These are phyloP conservation scores for Tricholoma terreum DNA, from an alignment of 768 basidiomycete genomes.

Conservation along the genomic window DNA sequence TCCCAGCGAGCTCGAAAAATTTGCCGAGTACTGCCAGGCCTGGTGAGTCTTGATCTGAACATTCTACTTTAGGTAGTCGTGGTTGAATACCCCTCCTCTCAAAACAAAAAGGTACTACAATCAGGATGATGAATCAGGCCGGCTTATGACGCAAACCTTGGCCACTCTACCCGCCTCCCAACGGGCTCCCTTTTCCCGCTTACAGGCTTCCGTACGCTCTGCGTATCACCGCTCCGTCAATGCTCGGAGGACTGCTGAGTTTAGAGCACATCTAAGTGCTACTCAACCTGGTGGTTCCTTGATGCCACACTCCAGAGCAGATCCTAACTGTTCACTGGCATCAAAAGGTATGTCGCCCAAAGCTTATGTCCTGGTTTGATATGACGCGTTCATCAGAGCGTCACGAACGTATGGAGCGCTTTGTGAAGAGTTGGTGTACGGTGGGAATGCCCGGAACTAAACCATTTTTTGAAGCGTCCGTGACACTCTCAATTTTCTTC, in stretches of 20 bases:
- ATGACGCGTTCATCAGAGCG: constrained; percentile 46
- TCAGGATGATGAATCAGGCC: constrained; percentile 76
- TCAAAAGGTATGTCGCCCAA: constrained; percentile 48
- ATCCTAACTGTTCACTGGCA: constrained; percentile 62
- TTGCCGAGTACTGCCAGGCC: constrained; percentile 72
- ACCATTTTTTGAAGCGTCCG: constrained; percentile 75
- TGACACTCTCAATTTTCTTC: constrained; percentile 11
- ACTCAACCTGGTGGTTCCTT: constrained; percentile 80
- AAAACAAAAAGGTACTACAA: constrained; percentile 64
- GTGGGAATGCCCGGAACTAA: constrained; percentile 86
- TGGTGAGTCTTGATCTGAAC: constrained; percentile 48
- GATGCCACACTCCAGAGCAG: constrained; percentile 66
- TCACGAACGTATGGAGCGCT: constrained; percentile 68
- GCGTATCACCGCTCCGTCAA: constrained; percentile 82
- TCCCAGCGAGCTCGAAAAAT: constrained; percentile 70
- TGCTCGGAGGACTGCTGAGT: constrained; percentile 74
- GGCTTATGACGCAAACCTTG: constrained; percentile 78
- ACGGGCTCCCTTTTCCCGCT: constrained; percentile 79
- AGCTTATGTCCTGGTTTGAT: background rate
- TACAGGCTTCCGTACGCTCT: constrained; percentile 84
- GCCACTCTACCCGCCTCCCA: constrained; percentile 79
- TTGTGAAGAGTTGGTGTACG: constrained; percentile 80
- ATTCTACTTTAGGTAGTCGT: background rate
- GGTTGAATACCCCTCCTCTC: background rate
- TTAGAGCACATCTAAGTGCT: constrained; percentile 77